These are phyloP conservation scores for Geotrichum histeridarum DNA, from an alignment of 1,139 yeast species.

Conservation along the genomic window DNA sequence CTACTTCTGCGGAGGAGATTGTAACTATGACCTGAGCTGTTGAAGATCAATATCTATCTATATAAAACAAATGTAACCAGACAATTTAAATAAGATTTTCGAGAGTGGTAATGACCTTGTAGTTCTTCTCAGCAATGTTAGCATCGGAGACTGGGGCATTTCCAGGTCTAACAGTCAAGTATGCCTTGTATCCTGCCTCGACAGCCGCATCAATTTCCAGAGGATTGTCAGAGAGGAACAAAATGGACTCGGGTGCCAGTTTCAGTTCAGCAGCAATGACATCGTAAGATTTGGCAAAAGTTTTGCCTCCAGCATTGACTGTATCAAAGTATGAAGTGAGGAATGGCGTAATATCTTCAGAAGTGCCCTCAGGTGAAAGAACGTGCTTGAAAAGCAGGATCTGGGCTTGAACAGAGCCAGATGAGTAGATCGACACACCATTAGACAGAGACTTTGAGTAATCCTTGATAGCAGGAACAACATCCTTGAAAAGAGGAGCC, in stretches of 20 bases:
- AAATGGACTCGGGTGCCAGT: constrained; percentile 38
- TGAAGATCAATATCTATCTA: neutral
- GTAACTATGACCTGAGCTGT: constrained; percentile 51
- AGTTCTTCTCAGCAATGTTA: constrained; percentile 8
- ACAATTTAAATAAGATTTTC: constrained; percentile 9
- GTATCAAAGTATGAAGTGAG: constrained; percentile 78
- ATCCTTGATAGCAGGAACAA: constrained; percentile 50
- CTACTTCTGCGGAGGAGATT: constrained; percentile 94
- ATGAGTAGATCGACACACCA: constrained; percentile 68
- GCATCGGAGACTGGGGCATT: constrained; percentile 49
- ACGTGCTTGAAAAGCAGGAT: constrained; percentile 68
- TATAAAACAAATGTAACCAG: neutral
- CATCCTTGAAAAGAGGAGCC: constrained; percentile 77
- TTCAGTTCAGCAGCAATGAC: constrained; percentile 52
- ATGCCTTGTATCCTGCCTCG: constrained; percentile 56
- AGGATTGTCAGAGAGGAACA: constrained; percentile 67
- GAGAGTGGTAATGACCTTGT: constrained; percentile 16
- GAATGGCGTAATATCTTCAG: constrained; percentile 49
- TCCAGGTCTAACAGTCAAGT: constrained; percentile 68
- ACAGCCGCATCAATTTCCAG: constrained; percentile 57
- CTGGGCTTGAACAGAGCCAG: constrained; percentile 89
- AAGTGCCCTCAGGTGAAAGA: constrained; percentile 30
- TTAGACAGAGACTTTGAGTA: constrained; percentile 30
- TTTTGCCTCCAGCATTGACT: constrained; percentile 73
- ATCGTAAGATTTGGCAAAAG: constrained; percentile 51